Conservation (phyloP, 352 stramenopile genomes). For the Globisporangium spiculum region DNA sequence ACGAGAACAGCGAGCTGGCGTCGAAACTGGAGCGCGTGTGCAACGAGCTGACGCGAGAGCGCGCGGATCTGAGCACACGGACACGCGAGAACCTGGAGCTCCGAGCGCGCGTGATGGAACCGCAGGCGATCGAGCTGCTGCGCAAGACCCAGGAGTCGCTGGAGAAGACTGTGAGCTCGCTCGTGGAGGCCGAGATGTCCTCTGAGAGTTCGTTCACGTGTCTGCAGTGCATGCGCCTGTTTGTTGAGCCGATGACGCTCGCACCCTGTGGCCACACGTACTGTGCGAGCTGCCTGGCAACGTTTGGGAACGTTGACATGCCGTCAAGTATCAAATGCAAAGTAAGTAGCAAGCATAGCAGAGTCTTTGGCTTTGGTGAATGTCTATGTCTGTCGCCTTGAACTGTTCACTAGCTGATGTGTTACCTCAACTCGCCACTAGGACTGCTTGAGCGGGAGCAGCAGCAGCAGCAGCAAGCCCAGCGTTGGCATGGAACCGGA, state of each 20-base stretch:
- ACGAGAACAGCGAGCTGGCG: constrained; percentile 58
- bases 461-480: too few relatives aligned
- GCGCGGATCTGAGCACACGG: constrained; percentile 33
- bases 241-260: constrained; percentile 61
- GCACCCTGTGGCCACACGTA: constrained; percentile 73
- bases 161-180: constrained; percentile 59
- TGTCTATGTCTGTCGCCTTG: too few relatives aligned
- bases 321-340: constrained; percentile 58
- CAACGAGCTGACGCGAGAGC: constrained; percentile 38
- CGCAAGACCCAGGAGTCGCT: constrained; percentile 61
- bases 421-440: not conserved
- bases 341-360: constrained; percentile 12
- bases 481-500: constrained; percentile 28
- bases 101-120: constrained; percentile 47
- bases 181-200: constrained; percentile 63
- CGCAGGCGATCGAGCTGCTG: constrained; percentile 45
- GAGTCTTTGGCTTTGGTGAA: not conserved
- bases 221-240: constrained; percentile 68
- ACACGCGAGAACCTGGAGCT: constrained; percentile 47
- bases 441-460: constrained; percentile 4
- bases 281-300: constrained; percentile 49
- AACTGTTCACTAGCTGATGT: not conserved
- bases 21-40: constrained; percentile 36
- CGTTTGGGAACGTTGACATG: constrained; percentile 29
- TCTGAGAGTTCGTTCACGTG: constrained; percentile 79